Evolutionary conservation across 306 rosid species (phyloP), one percentile per base, ranked within the genome.

Genomic region (Casuarina equisetifolia): DNA sequence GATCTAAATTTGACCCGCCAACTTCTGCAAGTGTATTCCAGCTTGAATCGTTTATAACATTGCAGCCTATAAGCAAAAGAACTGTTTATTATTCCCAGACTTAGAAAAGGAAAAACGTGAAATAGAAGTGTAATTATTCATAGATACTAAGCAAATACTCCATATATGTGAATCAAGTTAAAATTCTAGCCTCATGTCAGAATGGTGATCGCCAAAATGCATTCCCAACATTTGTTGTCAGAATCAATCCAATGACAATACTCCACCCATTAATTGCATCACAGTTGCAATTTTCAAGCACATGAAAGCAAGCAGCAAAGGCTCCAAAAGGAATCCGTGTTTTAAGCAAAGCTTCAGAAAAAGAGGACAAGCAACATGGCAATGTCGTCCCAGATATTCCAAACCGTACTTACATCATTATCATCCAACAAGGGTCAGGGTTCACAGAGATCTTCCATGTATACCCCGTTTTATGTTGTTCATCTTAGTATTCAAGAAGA

Each of bases 11-110:
- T 63, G 69, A 38, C 69, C 45, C 36, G 44, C 19, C 69, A 36
- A 63, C 69, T 35, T 20, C 46, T 12, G 46, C 69, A 63, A 63
- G 46, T 63, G 46, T 45, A n/a, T 63, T 63, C 69, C 15, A 63
- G 69, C 45, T 63, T 39, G 69, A 63, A 63, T 4, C 39, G 19
- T 35, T 40, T 67, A 49, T 17, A 40, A 42, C 16, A 67, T 9
- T 42, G 50, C 25, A 40, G 35, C 25, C 39, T 25, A 58, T 13
- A 42, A 40, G 71, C 50, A 67, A n/a, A 67, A 67, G 50, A 38
- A 40, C 42, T 35, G 69, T 13, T 32, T 36, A 62, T 4, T 25
- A 25, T 25, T 25, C 32, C 32, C 32, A 25, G 1, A 25, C 0
- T 25, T 25, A 25, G 32, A 25, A 0, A 25, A 25, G 32, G 32